Base-by-base conservation (phyloP, 345 rosid species). In the Citrus glauca region DNA sequence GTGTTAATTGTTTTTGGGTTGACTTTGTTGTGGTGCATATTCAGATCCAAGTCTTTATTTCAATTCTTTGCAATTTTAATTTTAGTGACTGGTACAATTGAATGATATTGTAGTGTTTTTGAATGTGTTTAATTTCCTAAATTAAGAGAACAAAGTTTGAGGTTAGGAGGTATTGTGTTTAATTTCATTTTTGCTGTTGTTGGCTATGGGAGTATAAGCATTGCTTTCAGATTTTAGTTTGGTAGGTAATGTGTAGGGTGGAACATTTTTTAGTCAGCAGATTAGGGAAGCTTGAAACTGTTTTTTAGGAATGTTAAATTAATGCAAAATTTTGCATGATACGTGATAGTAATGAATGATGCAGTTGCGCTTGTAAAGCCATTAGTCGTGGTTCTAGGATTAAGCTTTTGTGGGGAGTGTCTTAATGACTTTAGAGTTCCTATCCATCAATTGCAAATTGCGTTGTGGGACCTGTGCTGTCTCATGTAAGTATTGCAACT, bases 11-110 rank as follows among this genome's bases (percentile, higher is more conserved):
- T 71, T 69, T 37, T 59, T 30, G 2, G 65, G 35, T 35, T 69
- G 63, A 62, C 61, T 77, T 79, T 72, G 59, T 32, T 25, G 45
- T 73, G 17, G n/a, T 66, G 28, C 65, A 64, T 60, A 77, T 72
- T 76, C 32, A 74, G 88, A 83, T 86, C 84, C 78, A 25, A 78
- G 65, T 4, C 37, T 72, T 72, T 75, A 35, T 62, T 66, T 48
- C 69, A 74, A 73, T 76, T 70, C 60, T 74, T 53, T 72, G 65
- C 62, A 84, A 72, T 77, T 71, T 72, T 67, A 75, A 80, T 53
- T 30, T 27, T 56, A 79, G 55, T 74, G 63, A 72, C 27, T 78
- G 50, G 4, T 72, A 38, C 65, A 66, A 82, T 37, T 62, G 77
- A 71, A 72, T 83, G 28, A 35, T 75, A 72, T 77, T 66, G 68